Conservation (phyloP, 2,329 filamentous ascomycete genomes). For the Cladorrhinum sp. region DNA sequence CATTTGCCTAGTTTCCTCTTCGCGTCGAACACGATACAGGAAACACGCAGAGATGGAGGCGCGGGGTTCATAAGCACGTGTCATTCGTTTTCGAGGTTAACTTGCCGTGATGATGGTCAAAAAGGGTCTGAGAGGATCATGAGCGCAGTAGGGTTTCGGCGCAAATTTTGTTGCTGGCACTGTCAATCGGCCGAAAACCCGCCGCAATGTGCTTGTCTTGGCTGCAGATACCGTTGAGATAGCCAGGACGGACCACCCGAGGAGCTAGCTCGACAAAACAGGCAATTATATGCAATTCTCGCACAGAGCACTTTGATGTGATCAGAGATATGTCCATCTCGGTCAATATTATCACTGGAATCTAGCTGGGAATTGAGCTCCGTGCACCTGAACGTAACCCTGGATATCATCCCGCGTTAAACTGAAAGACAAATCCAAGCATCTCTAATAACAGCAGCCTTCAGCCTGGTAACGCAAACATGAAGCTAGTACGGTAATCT, state of each 20-base stretch:
- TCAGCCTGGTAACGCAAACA: constrained; percentile 3
- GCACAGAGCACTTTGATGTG: no score
- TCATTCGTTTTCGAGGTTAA: not conserved
- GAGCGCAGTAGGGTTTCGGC: not conserved
- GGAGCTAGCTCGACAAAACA: not conserved
- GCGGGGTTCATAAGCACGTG: not conserved
- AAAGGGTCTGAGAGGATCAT: not conserved
- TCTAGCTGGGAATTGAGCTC: not conserved
- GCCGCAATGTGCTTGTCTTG: constrained; percentile 1
- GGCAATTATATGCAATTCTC: constrained; percentile 1
- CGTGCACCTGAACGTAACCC: not conserved
- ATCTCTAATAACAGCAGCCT: not conserved
- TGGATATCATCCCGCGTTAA: not conserved
- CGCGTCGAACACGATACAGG: no score
- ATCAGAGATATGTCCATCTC: no score
- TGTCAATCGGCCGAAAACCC: constrained; percentile 7
- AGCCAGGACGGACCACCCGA: not conserved
- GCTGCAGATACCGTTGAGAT: constrained; percentile 3
- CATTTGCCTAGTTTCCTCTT: not conserved
- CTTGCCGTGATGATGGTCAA: not conserved
- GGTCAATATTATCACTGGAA: no score
- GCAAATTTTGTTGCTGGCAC: not conserved
- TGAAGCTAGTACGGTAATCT: constrained; percentile 2
- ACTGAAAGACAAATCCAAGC: not conserved
- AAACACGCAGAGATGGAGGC: not conserved